Conservation (phyloP, 768 basidiomycete genomes). For the Strobilomyces echinocephalus region DNA sequence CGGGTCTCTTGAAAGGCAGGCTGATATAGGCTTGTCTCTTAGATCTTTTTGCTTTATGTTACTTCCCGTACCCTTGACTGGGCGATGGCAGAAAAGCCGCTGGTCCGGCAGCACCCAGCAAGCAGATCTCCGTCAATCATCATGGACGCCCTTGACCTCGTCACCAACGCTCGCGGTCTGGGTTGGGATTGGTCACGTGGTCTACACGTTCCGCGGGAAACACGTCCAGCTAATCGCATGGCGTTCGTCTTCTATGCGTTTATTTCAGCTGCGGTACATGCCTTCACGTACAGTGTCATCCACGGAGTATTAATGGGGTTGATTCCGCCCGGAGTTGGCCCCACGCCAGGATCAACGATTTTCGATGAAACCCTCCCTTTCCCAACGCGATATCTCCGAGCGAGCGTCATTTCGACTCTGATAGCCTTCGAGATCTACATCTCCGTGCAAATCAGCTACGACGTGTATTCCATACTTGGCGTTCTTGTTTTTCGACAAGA, state of each 20-base stretch:
- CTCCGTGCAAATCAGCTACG: background rate
- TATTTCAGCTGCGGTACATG: background rate
- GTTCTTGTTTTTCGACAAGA: background rate
- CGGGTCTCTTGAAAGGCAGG: background rate
- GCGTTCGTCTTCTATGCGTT: background rate
- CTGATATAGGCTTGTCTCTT: too few species aligned
- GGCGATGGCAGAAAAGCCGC: background rate
- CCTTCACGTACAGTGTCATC: background rate
- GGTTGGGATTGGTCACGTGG: constrained; percentile 2
- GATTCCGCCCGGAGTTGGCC: background rate
- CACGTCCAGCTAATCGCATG: background rate
- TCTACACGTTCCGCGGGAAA: background rate
- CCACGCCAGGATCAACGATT: background rate
- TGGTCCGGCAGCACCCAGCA: constrained; percentile 35
- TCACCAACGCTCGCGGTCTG: background rate
- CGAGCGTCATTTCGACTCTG: background rate
- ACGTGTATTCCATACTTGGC: background rate
- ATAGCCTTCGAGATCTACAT: background rate
- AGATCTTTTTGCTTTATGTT: background rate
- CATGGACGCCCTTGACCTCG: background rate
- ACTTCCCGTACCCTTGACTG: background rate
- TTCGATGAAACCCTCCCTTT: background rate
- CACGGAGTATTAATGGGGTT: background rate
- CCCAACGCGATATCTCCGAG: background rate
- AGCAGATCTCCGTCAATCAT: background rate